These are phyloP conservation scores for Cytospora paraplurivora DNA, from an alignment of 2,329 filamentous ascomycete genomes.

Conservation along the genomic window DNA sequence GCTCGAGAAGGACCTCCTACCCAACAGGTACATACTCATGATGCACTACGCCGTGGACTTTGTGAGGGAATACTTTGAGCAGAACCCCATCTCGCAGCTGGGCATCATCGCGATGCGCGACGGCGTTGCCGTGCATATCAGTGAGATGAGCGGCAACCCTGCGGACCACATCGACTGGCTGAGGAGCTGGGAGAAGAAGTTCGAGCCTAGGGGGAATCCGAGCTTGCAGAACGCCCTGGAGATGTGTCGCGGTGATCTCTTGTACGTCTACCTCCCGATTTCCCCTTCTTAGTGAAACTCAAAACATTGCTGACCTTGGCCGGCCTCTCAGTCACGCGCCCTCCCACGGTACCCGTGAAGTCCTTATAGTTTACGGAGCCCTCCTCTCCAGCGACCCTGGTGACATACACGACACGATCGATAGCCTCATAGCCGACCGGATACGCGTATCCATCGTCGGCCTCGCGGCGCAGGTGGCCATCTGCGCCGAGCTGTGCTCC, in stretches of 20 bases:
- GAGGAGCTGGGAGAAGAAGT: constrained; percentile 62
- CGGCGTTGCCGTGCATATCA: constrained; percentile 81
- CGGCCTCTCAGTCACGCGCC: constrained; percentile 70
- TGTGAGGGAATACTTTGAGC: constrained; percentile 93
- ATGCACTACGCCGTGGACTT: constrained; percentile 85
- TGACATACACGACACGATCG: constrained; percentile 91
- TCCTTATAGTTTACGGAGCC: constrained; percentile 89
- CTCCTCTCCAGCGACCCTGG: constrained; percentile 89
- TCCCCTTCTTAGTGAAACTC: background rate
- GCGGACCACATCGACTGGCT: constrained; percentile 82
- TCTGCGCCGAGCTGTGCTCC: constrained; percentile 86
- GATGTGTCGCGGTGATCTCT: constrained; percentile 90
- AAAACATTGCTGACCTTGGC: constrained; percentile 25
- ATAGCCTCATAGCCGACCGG: constrained; percentile 74
- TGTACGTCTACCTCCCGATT: constrained; percentile 50
- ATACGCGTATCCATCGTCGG: constrained; percentile 90
- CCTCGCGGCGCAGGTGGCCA: constrained; percentile 85
- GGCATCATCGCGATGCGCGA: constrained; percentile 92
- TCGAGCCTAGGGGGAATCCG: constrained; percentile 72
- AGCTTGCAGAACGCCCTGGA: constrained; percentile 94
- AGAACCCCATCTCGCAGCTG: constrained; percentile 96
- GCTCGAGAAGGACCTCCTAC: constrained; percentile 91
- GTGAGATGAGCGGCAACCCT: constrained; percentile 89
- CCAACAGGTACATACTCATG: constrained; percentile 80
- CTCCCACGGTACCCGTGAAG: constrained; percentile 88